Conservation (phyloP, 257 asterid species). For the Capsicum pubescens region DNA sequence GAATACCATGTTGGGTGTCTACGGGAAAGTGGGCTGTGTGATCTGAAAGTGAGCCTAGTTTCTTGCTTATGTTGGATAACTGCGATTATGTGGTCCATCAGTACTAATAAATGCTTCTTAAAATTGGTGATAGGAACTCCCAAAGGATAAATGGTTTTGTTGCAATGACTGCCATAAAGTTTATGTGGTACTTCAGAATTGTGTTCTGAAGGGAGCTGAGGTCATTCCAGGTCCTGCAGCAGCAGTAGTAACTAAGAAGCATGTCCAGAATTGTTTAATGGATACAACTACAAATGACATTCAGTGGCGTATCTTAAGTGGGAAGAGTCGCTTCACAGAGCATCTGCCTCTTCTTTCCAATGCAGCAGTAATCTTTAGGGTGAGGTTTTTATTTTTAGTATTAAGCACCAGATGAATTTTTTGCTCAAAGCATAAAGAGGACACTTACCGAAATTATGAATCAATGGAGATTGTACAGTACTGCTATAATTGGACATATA, state of each 20-base stretch:
- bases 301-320: constrained; percentile 82
- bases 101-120: constrained; percentile 33
- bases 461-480: constrained; percentile 8
- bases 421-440: not conserved
- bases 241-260: constrained; percentile 57
- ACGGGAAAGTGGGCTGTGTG: constrained; percentile 77
- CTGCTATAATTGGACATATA: not conserved
- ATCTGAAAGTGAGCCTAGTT: constrained; percentile 70
- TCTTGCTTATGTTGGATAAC: constrained; percentile 25
- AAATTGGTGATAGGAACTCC: constrained; percentile 76
- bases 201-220: constrained; percentile 64
- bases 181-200: constrained; percentile 63
- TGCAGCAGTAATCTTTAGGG: constrained; percentile 95
- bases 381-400: constrained; percentile 45
- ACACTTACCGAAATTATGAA: not conserved
- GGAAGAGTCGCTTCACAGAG: constrained; percentile 80
- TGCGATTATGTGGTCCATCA: constrained; percentile 22
- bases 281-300: constrained; percentile 51
- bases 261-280: constrained; percentile 52
- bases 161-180: constrained; percentile 76
- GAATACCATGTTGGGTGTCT: constrained; percentile 99
- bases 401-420: constrained; percentile 10
- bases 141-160: constrained; percentile 97
- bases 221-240: constrained; percentile 63
- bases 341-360: constrained; percentile 83